A percentile compares a stretch with the other conserved stretches of the same genome.
Conservation (phyloP, 345 rosid genomes). For the Clarkia xantiana region DNA sequence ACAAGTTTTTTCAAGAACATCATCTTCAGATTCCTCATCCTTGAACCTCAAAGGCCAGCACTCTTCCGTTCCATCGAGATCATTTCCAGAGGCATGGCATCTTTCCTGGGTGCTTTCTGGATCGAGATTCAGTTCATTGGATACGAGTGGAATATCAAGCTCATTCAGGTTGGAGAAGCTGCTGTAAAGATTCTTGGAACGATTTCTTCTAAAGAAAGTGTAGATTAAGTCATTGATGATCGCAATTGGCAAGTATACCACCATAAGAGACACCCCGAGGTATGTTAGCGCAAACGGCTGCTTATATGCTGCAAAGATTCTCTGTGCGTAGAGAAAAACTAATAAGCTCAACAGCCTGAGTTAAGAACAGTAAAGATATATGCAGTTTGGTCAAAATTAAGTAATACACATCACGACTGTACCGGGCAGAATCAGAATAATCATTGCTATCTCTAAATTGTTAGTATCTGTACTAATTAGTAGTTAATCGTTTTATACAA, state of each 20-base stretch:
- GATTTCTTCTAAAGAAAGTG: conserved; percentile 10
- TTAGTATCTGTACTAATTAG: no score
- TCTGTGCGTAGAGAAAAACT: conserved; percentile 19
- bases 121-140: conserved; percentile 13
- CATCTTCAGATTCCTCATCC: conserved; percentile 18
- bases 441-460: no score
- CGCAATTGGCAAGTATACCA: conserved; percentile 36
- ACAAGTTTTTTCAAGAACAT: conserved; percentile 7
- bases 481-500: no score
- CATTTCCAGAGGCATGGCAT: conserved; percentile 13
- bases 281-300: conserved; percentile 56
- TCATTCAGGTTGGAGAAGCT: conserved; percentile 12
- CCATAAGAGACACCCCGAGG: conserved; percentile 54
- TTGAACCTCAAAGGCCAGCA: conserved; percentile 22
- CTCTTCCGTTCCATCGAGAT: conserved; percentile 35
- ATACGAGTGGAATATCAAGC: conserved; percentile 28
- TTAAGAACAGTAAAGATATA: background rate
- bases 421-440: no score
- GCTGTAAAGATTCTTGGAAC: conserved; percentile 7
- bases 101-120: conserved; percentile 13
- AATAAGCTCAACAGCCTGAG: background rate
- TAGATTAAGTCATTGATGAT: conserved; percentile 30
- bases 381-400: background rate
- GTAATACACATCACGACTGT: no score
- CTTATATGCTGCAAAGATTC: conserved; percentile 34